Evolutionary conservation across 2,329 filamentous ascomycete genomes (phyloP).

Genomic region (Hymenoscyphus fructigenus): DNA sequence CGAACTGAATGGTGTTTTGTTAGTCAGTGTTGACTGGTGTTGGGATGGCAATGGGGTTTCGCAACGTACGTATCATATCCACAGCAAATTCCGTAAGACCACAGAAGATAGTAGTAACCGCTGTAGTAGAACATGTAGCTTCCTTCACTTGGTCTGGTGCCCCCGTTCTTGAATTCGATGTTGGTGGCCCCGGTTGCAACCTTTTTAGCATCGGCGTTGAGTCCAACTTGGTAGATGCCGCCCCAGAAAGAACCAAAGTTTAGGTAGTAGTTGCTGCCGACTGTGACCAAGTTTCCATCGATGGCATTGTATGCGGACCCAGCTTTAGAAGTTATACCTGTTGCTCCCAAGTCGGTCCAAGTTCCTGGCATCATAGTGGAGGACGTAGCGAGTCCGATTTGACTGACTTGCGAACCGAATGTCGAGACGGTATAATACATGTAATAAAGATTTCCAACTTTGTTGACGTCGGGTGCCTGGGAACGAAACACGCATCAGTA

Average conservation of each 20-base stretch:
- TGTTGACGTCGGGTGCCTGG: conserved; percentile 62
- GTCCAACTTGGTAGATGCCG: conserved; percentile 59
- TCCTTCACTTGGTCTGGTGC: conserved; percentile 55
- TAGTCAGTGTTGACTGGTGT: background rate
- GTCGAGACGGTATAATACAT: conserved; percentile 59
- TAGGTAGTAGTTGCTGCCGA: conserved; percentile 46
- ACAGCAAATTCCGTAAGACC: conserved; percentile 61
- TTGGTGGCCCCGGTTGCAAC: conserved; percentile 41
- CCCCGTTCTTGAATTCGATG: conserved; percentile 52
- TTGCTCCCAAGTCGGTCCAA: conserved; percentile 60
- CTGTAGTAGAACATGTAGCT: conserved; percentile 54
- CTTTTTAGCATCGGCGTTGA: conserved; percentile 41
- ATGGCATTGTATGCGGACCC: conserved; percentile 58
- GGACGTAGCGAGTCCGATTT: conserved; percentile 49
- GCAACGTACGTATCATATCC: conserved; percentile 46
- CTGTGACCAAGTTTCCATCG: conserved; percentile 53
- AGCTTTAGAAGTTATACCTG: conserved; percentile 48
- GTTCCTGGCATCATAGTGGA: conserved; percentile 50
- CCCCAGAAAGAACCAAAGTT: conserved; percentile 70
- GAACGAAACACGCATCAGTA: background rate
- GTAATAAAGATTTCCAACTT: conserved; percentile 59
- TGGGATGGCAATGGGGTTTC: background rate
- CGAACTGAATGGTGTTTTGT: conserved; percentile 11
- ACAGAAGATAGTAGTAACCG: conserved; percentile 65
- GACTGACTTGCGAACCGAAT: conserved; percentile 53